Conservation (phyloP, 2,329 filamentous ascomycete genomes). For the Pestalotiopsis sp. region DNA sequence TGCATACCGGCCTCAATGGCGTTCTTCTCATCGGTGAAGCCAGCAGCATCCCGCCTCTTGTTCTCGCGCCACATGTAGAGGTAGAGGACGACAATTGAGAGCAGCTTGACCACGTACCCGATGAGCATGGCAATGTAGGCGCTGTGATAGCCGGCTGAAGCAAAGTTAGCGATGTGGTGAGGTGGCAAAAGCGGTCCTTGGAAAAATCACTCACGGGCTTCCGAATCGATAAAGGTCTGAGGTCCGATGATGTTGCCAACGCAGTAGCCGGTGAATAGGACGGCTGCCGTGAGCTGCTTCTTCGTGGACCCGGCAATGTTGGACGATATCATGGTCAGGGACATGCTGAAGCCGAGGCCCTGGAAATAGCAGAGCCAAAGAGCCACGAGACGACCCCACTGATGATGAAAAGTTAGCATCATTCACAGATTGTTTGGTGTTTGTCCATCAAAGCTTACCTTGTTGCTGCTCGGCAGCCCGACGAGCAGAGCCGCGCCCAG, state of each 20-base stretch:
- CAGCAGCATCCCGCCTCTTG: conserved; percentile 29
- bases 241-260: conserved; percentile 34
- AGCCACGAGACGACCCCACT: conserved; percentile 57
- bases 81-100: conserved; percentile 27
- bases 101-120: conserved; percentile 30
- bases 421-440: conserved; percentile 22
- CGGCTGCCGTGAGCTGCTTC: conserved; percentile 31
- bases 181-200: too few species aligned
- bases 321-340: conserved; percentile 33
- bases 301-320: conserved; percentile 35
- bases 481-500: conserved; percentile 53
- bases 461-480: conserved; percentile 48
- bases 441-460: conserved; percentile 27
- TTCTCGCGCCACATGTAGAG: conserved; percentile 31
- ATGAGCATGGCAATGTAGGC: conserved; percentile 35
- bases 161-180: not conserved
- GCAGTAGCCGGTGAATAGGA: conserved; percentile 33
- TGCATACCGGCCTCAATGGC: conserved; percentile 32
- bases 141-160: conserved; percentile 29
- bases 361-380: conserved; percentile 50
- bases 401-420: conserved; percentile 27
- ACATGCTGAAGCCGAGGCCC: conserved; percentile 33
- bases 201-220: conserved; percentile 24
- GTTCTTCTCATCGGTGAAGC: conserved; percentile 24
- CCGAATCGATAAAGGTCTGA: conserved; percentile 27